Conservation (phyloP, 345 rosid species). For the Eucalyptus pauciflora region DNA sequence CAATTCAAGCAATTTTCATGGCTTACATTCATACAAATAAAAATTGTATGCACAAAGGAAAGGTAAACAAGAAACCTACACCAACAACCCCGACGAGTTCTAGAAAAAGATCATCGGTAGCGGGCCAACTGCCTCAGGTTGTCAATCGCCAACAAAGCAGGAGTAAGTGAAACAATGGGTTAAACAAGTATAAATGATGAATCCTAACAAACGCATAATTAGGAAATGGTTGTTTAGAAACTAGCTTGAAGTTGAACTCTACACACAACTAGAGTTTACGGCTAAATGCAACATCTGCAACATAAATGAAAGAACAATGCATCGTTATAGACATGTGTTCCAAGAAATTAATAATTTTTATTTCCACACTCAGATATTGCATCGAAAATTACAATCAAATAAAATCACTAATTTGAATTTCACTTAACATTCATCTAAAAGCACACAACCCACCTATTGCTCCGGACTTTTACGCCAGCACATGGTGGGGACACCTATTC, state of each 20-base stretch:
- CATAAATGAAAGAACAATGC: neutral
- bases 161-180: neutral
- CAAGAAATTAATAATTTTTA: neutral
- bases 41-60: neutral
- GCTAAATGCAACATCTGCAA: neutral
- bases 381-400: rapidly evolving
- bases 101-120: rapidly evolving
- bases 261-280: rapidly evolving
- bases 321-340: neutral
- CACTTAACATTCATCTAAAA: neutral
- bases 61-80: neutral
- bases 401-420: no score
- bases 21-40: neutral
- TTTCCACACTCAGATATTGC: neutral
- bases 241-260: neutral
- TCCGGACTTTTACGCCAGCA: neutral
- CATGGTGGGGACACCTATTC: neutral
- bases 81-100: neutral
- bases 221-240: neutral
- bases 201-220: neutral
- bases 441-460: neutral
- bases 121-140: rapidly evolving
- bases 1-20: neutral
- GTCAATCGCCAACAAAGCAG: neutral
- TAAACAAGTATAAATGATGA: neutral